Base-by-base conservation (phyloP, 257 asterid genomes). In the Eustoma russellianum region DNA sequence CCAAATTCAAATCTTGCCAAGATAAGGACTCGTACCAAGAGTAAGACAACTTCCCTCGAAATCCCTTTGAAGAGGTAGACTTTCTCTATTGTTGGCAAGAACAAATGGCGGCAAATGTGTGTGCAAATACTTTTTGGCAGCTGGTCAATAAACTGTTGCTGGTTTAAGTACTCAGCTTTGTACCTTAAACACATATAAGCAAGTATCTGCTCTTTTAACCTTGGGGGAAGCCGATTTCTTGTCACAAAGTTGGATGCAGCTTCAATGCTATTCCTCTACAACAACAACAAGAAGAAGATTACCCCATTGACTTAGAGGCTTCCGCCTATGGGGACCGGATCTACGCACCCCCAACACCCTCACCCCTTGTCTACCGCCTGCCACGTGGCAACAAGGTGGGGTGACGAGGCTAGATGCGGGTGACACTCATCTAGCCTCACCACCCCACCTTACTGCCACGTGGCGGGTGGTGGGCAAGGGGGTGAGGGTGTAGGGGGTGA, bases 151-250 rank as follows among this genome's bases (percentile, higher is more conserved):
- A 90, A 74, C 56, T 82, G 79, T 59, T 81, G 96, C 60, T 82
- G 94, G 79, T 90, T 90, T 59, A 90, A 71, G 62, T 79, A 76
- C 74, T 90, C 98, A 5, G 98, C 96, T 66, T 81, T 90, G 70
- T 83, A 90, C 33, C 88, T 67, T 7, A 90, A 67, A 56, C 96
- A 90, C 96, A 90, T 90, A 41, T 86, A 86, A 0, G 90, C 98
- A 47, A 90, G 55, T 15, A 90, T 90, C 70, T 90, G 96, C 28
- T 79, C 96, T 62, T 72, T 90, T 73, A 90, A 61, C 69, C 96
- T 70, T 0, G 86, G 73, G 18, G 98, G 96, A 71, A 90, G 46
- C 17, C 70, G 85, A 40, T 90, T 90, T 14, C 94, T 69, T 0
- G 79, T 65, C 69, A 83, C 98, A 9, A 90, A 90, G 60, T 76